Percentiles rank a stretch among this genome's conserved stretches.
phyloP scores from a whole-genome alignment of 2,329 filamentous ascomycete species.

The Claviceps monticola region DNA sequence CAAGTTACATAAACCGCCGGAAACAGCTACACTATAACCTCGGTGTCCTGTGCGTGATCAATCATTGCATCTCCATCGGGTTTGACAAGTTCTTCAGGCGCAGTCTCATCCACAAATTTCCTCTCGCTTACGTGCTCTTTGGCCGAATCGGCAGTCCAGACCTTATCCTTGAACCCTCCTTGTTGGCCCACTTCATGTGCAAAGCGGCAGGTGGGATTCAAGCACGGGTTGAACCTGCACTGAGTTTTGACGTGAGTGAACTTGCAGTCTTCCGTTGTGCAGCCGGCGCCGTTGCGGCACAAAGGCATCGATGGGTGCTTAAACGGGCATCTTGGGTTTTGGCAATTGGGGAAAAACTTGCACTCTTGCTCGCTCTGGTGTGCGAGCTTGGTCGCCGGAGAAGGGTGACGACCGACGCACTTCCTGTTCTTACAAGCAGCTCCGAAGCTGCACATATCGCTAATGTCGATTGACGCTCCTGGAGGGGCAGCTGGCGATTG shows the following conservation, averaged over 20 bases:
- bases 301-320: conserved; percentile 75
- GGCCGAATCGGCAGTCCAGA: conserved; percentile 58
- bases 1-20: neutral
- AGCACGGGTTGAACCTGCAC: conserved; percentile 86
- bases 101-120: conserved; percentile 66
- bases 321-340: conserved; percentile 78
- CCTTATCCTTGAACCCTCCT: conserved; percentile 73
- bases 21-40: conserved; percentile 19
- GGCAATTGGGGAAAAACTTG: conserved; percentile 84
- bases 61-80: conserved; percentile 32
- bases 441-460: conserved; percentile 70
- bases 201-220: conserved; percentile 77
- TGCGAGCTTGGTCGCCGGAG: conserved; percentile 64
- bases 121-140: conserved; percentile 69
- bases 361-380: conserved; percentile 78
- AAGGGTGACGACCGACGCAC: conserved; percentile 83
- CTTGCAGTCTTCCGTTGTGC: conserved; percentile 67
- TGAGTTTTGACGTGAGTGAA: conserved; percentile 76
- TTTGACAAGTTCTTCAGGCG: conserved; percentile 58
- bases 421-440: conserved; percentile 93
- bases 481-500: conserved; percentile 82
- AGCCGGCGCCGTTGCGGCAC: conserved; percentile 85
- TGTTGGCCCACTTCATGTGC: conserved; percentile 87
- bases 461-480: conserved; percentile 62
- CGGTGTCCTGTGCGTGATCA: conserved; percentile 25